Conservation (phyloP, 805 yeast genomes). For the Metschnikowia santaceciliae region DNA sequence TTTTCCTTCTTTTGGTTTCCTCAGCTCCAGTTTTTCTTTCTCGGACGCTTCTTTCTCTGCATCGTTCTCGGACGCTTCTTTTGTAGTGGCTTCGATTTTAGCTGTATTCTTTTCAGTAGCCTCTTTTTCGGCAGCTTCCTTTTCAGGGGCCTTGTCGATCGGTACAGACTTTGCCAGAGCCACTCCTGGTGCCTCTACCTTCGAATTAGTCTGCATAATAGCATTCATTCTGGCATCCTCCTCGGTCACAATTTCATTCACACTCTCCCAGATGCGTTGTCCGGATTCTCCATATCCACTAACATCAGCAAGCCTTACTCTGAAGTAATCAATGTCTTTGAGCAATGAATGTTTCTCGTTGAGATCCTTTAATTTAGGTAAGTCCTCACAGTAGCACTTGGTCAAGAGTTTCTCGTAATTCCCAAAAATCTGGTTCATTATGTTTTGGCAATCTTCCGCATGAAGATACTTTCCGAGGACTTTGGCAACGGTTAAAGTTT, state of each 20-base stretch:
- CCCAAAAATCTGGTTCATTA: conserved; percentile 50
- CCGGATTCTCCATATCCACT: conserved; percentile 62
- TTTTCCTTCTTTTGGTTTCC: not conserved
- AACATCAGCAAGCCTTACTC: conserved; percentile 55
- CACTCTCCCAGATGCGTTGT: conserved; percentile 58
- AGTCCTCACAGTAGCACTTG: conserved; percentile 46
- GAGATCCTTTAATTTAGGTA: conserved; percentile 45
- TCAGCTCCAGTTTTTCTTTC: not conserved
- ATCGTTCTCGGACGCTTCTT: not conserved
- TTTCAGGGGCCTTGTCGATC: not conserved
- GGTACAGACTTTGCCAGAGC: not conserved
- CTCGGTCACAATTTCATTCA: conserved; percentile 47
- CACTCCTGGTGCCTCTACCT: not conserved
- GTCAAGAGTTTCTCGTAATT: conserved; percentile 55
- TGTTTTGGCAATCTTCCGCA: conserved; percentile 40
- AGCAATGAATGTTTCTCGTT: conserved; percentile 52
- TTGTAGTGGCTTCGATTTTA: not conserved
- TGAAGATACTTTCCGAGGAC: conserved; percentile 59
- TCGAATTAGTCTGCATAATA: conserved; percentile 27
- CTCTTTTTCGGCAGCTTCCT: not conserved
- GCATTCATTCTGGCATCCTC: conserved; percentile 48
- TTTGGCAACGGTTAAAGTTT: conserved; percentile 59
- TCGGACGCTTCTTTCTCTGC: not conserved
- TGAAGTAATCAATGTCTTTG: conserved; percentile 59
- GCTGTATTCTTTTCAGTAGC: not conserved